Conservation (phyloP, 2,329 filamentous ascomycete genomes). For the Trichoderma atroviride region DNA sequence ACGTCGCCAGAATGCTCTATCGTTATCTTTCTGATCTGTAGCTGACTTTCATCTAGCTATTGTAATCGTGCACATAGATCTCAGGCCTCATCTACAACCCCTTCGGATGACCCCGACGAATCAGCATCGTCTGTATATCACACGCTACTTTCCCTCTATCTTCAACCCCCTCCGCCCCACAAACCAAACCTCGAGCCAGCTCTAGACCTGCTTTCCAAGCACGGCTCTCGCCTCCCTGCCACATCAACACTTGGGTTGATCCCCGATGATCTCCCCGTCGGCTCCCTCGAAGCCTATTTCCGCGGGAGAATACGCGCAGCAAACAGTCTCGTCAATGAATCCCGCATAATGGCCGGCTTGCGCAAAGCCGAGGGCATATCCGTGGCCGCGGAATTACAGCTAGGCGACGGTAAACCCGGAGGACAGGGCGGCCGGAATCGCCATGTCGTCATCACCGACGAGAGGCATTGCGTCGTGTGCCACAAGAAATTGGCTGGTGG, state of each 20-base stretch:
- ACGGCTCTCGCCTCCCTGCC: constrained; percentile 88
- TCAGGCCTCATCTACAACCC: constrained; percentile 49
- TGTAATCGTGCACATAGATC: constrained; percentile 82
- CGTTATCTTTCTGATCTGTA: neutral
- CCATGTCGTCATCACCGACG: constrained; percentile 81
- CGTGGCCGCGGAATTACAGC: constrained; percentile 70
- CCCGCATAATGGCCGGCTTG: constrained; percentile 74
- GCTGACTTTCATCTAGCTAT: constrained; percentile 56
- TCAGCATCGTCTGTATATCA: constrained; percentile 82
- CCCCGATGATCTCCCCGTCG: constrained; percentile 75
- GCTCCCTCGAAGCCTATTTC: constrained; percentile 87
- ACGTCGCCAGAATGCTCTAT: constrained; percentile 45
- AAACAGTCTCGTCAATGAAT: constrained; percentile 79
- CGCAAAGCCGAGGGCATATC: constrained; percentile 78
- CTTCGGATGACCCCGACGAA: constrained; percentile 48
- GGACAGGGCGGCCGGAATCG: constrained; percentile 58
- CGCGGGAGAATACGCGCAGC: constrained; percentile 84
- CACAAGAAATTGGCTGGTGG: constrained; percentile 84
- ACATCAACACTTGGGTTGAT: constrained; percentile 84
- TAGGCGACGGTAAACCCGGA: constrained; percentile 66
- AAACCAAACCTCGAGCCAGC: constrained; percentile 76
- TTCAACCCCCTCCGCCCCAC: constrained; percentile 76
- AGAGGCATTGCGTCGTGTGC: constrained; percentile 87
- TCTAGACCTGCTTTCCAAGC: constrained; percentile 83
- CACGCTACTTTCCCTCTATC: constrained; percentile 84